Evolutionary conservation across 208 protist species (phyloP), one percentile per base, ranked within the genome.

Genomic region (Crithidia acanthocephali): DNA sequence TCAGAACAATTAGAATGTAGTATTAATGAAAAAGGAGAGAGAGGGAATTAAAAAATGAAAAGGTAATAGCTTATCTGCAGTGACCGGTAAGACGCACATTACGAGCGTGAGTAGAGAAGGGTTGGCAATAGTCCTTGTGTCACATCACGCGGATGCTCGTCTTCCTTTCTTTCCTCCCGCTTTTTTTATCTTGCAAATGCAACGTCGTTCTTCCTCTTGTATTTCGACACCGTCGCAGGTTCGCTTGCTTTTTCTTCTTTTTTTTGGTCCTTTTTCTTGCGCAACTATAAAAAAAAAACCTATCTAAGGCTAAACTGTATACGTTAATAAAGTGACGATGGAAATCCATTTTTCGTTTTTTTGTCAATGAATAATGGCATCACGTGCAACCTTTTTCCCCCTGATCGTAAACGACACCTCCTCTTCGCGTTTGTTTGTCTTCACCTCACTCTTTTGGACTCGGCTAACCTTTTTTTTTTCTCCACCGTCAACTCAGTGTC

Each of bases 81-180:
- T 9, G 11, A 1, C 10, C 32, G 1, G 20, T 27, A 23, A 25
- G 2, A 27, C 37, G 20, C 28, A 8, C 28, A 8, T 20, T 57
- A 27, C 13, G 1, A 51, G 52, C 18, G 30, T 8, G 15, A 8
- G 23, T 7, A 45, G 7, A 53, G 52, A 58, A 40, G 30, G 30
- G 8, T 23, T 4, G 7, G 55, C 7, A 35, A 40, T 42, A 25
- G 13, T 53, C 18, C 50, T 30, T 72, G 63, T 52, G 61, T 65
- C 58, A 47, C 48, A 73, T 68, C 59, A 42, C 64, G 28, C 23
- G 27, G 40, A 50, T 56, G 9, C 22, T 48, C 23, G 58, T 22
- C 11, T 68, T 32, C 60, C 13, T 28, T 72, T 70, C 18, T 72
- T 55, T 52, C 60, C 40, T 71, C 56, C 50, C n/a, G 13, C 52